These are phyloP conservation scores for Hericium coralloides DNA, from an alignment of 768 basidiomycete species.

Conservation along the genomic window DNA sequence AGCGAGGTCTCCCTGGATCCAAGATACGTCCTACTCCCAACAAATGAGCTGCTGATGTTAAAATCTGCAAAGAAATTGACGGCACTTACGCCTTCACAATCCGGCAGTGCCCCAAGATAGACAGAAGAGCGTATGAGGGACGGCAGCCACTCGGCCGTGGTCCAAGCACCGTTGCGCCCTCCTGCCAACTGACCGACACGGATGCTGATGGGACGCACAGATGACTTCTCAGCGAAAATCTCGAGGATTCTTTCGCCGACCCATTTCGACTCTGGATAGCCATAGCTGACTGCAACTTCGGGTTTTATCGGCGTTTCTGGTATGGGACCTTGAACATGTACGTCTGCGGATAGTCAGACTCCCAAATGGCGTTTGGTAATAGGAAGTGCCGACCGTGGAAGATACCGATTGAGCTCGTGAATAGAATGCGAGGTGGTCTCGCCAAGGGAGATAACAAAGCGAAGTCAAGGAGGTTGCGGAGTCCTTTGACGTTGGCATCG, in stretches of 20 bases:
- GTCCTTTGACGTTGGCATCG: conserved; percentile 8
- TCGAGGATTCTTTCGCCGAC: conserved; percentile 8
- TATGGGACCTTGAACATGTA: not conserved
- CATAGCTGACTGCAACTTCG: not conserved
- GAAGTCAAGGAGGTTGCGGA: conserved; percentile 10
- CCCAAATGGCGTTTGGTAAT: not conserved
- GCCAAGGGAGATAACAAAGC: conserved; percentile 5
- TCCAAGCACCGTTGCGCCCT: conserved; percentile 1
- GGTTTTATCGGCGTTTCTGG: not conserved
- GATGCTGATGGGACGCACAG: not conserved
- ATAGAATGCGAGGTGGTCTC: not conserved
- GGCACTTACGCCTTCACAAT: not conserved
- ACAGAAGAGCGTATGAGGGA: not conserved
- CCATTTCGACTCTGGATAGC: conserved; percentile 20
- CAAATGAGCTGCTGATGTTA: not conserved
- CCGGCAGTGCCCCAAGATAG: not conserved
- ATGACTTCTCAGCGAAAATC: not conserved
- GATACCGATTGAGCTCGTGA: conserved; percentile 3
- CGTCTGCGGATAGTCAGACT: not conserved
- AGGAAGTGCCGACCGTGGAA: not conserved
- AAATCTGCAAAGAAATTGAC: not conserved
- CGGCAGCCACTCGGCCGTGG: conserved; percentile 1
- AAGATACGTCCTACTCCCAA: conserved; percentile 8
- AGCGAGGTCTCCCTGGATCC: conserved; percentile 18
- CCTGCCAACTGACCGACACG: not conserved